Evolutionary conservation across 2,329 filamentous ascomycete species (phyloP).

Genomic region (Whalleya microplaca): DNA sequence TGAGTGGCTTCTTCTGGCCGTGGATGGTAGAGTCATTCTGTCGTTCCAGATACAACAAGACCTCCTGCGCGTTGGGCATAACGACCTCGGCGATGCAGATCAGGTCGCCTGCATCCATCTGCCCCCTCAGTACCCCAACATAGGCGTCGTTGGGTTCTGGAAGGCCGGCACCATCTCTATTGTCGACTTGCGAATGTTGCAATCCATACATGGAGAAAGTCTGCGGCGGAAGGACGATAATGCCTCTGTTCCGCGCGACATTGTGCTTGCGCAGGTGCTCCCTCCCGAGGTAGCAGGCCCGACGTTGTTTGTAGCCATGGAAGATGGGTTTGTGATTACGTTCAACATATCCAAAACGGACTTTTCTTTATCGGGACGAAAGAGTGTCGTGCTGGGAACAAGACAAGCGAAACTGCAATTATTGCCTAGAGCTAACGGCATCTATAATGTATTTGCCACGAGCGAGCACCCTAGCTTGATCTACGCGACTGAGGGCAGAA

Average conservation of each 20-base stretch:
- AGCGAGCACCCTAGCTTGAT: constrained; percentile 95
- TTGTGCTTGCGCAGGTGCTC: constrained; percentile 79
- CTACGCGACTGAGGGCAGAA: constrained; percentile 83
- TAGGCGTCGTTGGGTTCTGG: constrained; percentile 88
- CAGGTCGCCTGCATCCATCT: constrained; percentile 87
- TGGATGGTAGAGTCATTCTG: constrained; percentile 73
- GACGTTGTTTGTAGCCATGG: constrained; percentile 86
- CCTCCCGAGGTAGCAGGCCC: constrained; percentile 60
- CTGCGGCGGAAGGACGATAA: constrained; percentile 65
- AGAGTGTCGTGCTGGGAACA: constrained; percentile 83
- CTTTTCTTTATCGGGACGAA: constrained; percentile 71
- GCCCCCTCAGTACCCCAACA: constrained; percentile 61
- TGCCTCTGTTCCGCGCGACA: constrained; percentile 79
- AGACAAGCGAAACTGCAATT: constrained; percentile 82
- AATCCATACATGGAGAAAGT: constrained; percentile 66
- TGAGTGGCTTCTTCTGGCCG: constrained; percentile 70
- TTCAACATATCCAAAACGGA: constrained; percentile 70
- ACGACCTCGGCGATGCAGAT: constrained; percentile 66
- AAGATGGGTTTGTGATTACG: constrained; percentile 87
- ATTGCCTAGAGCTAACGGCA: constrained; percentile 67
- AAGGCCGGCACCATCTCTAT: constrained; percentile 79
- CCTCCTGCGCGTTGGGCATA: constrained; percentile 60
- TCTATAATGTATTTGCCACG: constrained; percentile 86
- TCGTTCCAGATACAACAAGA: constrained; percentile 66
- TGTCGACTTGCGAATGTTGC: constrained; percentile 68